Conservation (phyloP, 768 basidiomycete genomes). For the Lyophyllum shimeji region DNA sequence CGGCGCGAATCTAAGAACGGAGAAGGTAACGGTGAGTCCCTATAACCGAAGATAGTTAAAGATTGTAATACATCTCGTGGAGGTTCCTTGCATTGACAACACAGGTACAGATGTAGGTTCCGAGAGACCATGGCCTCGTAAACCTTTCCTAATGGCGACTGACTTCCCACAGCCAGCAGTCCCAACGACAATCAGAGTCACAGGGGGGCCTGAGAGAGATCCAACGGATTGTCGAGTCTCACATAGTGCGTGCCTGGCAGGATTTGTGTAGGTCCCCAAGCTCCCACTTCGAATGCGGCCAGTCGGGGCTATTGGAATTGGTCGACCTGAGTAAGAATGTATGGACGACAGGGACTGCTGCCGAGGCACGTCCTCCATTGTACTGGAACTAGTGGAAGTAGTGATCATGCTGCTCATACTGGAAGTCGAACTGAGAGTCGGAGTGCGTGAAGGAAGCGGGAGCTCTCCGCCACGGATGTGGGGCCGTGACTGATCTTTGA, state of each 20-base stretch:
- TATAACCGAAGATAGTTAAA: not conserved
- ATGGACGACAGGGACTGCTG: conserved; percentile 38
- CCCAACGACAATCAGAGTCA: conserved; percentile 80
- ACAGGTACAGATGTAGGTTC: conserved; percentile 35
- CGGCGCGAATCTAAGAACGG: conserved; percentile 31
- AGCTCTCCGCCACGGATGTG: conserved; percentile 57
- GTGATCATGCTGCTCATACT: conserved; percentile 37
- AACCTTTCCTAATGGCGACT: conserved; percentile 73
- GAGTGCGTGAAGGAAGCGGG: conserved; percentile 58
- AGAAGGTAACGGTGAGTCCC: not conserved
- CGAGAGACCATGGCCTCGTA: conserved; percentile 58
- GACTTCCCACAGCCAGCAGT: conserved; percentile 82
- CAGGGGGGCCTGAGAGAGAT: conserved; percentile 23
- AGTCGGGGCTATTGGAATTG: conserved; percentile 21
- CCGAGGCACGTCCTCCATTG: conserved; percentile 37
- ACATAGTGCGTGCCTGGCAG: conserved; percentile 32
- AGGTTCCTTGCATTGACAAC: conserved; percentile 29
- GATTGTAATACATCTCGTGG: conserved; percentile 39
- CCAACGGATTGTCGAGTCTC: conserved; percentile 33
- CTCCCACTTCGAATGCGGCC: conserved; percentile 64
- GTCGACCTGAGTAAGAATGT: conserved; percentile 31
- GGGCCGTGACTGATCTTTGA: conserved; percentile 44
- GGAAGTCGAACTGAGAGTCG: conserved; percentile 35
- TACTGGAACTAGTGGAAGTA: conserved; percentile 33
- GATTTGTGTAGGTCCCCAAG: conserved; percentile 44